Evolutionary conservation across 2,329 filamentous ascomycete species (phyloP), one percentile per base, ranked within the genome.

Genomic region (Exophiala sp.): DNA sequence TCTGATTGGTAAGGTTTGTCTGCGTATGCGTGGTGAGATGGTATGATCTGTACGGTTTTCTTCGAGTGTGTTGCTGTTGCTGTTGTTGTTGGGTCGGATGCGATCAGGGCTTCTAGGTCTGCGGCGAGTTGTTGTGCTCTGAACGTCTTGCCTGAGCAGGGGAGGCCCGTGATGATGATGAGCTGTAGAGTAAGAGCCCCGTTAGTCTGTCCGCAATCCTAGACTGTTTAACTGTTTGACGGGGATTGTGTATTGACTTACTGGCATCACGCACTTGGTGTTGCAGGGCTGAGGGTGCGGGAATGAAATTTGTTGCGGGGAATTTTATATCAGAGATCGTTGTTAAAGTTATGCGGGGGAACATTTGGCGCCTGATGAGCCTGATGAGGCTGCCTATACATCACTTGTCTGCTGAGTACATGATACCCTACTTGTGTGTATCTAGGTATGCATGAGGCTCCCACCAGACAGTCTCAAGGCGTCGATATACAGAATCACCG

Each of bases 71-170:
- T 14, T 14, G 51, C 22, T 27, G 24, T 10, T 19, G 52, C 38
- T 21, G 42, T 14, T 14, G 51, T 18, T 27, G 24, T 10, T 19
- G 52, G 24, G 29, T 56, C 48, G 2, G 53, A 44, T 9, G 52
- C 37, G 55, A 70, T 64, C 64, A 69, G 65, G 73, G 77, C 65
- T 68, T 78, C 63, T 34, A 68, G 60, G 38, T 69, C 66, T 50
- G 71, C 61, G 46, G 75, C 69, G 46, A 84, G 72, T 65, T 84
- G 80, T 37, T 69, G 64, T 55, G 78, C 75, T 62, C 81, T 78
- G 60, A 80, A 70, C 10, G 78, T 81, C 59, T 83, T 81, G 60
- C 81, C 81, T 60, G 79, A 78, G 57, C 76, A 80, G 42, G 81
- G 81, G 63, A 78, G 82, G 56, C 80, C 80, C 55, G 79, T 81